Conservation (phyloP, 495 filamentous ascomycete species). For the Hypoxylon lienhwacheense region DNA sequence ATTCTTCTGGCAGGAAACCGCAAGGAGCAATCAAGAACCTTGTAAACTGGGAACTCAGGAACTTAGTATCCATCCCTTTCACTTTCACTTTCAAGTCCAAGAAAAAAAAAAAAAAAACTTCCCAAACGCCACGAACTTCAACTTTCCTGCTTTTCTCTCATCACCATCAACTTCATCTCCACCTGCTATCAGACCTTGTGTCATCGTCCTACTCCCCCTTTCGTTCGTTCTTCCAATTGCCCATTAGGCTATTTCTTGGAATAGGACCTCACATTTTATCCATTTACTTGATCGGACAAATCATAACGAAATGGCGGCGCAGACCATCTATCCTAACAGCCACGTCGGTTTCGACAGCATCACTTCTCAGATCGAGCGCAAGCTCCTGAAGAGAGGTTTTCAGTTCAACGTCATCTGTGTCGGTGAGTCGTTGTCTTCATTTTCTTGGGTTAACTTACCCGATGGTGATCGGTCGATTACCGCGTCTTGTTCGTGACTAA, state of each 20-base stretch:
- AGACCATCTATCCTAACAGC: constrained; percentile 81
- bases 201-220: constrained; percentile 18
- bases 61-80: constrained; percentile 35
- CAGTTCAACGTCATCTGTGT: constrained; percentile 99
- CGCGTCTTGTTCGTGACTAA: constrained; percentile 18
- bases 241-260: constrained; percentile 50
- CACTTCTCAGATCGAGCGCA: constrained; percentile 96
- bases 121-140: constrained; percentile 27
- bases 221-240: constrained; percentile 36
- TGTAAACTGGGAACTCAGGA: no score
- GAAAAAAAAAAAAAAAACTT: no score
- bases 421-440: constrained; percentile 70
- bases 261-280: constrained; percentile 40
- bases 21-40: constrained; percentile 41
- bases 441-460: not conserved
- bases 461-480: not conserved
- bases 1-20: constrained; percentile 50
- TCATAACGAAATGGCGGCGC: constrained; percentile 49
- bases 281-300: constrained; percentile 25
- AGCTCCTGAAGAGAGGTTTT: constrained; percentile 99
- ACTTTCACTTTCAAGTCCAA: no score
- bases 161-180: no score
- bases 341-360: constrained; percentile 99
- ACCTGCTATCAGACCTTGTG: constrained; percentile 31
- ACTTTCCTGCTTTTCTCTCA: constrained; percentile 17